A percentile compares a stretch with the other conserved stretches of the same genome.
These are phyloP conservation scores for Paramecium tetraurelia DNA, from an alignment of 73 alveolate genomes.

Conservation along the genomic window DNA sequence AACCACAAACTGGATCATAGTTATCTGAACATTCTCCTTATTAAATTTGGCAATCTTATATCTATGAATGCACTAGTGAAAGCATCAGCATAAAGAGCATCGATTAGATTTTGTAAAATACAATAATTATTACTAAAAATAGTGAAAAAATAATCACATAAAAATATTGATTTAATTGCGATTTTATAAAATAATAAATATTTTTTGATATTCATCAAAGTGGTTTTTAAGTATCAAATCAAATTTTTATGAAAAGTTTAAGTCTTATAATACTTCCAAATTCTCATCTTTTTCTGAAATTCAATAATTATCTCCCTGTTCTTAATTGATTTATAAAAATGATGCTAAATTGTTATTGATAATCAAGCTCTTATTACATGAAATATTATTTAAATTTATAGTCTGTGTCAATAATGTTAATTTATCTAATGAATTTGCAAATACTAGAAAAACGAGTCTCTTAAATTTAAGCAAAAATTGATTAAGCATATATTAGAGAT, in stretches of 20 bases:
- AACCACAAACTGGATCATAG: constrained; percentile 30
- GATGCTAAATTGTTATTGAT: no score
- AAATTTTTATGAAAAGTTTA: neutral
- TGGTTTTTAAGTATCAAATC: neutral
- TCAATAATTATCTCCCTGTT: no score
- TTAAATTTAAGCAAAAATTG: neutral
- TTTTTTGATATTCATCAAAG: neutral
- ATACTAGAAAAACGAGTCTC: neutral
- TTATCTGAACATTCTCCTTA: neutral
- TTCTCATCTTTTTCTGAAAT: neutral
- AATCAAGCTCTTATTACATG: neutral
- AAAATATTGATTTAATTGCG: neutral
- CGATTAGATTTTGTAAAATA: neutral
- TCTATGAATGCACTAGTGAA: neutral
- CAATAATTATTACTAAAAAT: neutral
- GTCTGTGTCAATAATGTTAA: neutral
- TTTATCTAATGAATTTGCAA: no score
- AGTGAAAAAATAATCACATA: neutral
- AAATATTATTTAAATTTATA: no score
- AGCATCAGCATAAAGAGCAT: neutral
- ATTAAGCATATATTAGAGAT: no score
- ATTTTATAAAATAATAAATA: neutral
- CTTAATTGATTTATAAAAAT: no score
- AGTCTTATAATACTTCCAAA: neutral
- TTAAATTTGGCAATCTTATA: neutral